A percentile compares a stretch with the other conserved stretches of the same genome.
Conservation (phyloP, 192 early-diverging fungal species). For the Coemansia reversa region DNA sequence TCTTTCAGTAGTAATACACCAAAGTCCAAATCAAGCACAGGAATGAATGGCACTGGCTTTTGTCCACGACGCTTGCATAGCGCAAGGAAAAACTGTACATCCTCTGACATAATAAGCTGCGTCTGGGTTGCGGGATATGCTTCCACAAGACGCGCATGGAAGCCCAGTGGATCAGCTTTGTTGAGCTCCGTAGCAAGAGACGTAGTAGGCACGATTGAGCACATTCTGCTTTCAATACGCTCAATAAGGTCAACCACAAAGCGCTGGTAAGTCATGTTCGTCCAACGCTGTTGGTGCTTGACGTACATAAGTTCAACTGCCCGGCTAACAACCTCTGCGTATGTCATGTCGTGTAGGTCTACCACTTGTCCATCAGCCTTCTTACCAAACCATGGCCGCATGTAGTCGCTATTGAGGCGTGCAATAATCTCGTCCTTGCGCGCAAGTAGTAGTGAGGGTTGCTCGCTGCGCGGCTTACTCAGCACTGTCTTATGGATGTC, state of each 20-base stretch:
- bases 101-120: slow-evolving; percentile 13
- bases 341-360: slow-evolving; percentile 93
- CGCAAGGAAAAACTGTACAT: slow-evolving; percentile 8
- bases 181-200: not conserved
- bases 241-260: slow-evolving; percentile 78
- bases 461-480: slow-evolving; percentile 78
- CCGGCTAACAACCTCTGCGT: slow-evolving; percentile 80
- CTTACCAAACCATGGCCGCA: slow-evolving; percentile 93
- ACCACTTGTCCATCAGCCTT: slow-evolving; percentile 72
- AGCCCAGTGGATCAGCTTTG: too few relatives aligned
- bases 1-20: slow-evolving; percentile 92
- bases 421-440: slow-evolving; percentile 77
- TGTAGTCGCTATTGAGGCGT: slow-evolving; percentile 62
- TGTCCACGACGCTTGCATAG: slow-evolving; percentile 59
- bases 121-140: slow-evolving; percentile 8
- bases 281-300: slow-evolving; percentile 76
- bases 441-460: slow-evolving; percentile 64
- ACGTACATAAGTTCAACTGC: slow-evolving; percentile 83
- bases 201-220: not conserved
- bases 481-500: slow-evolving; percentile 83
- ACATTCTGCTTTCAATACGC: slow-evolving; percentile 77
- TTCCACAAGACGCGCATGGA: not conserved
- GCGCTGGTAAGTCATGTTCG: slow-evolving; percentile 68
- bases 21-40: slow-evolving; percentile 84
- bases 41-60: slow-evolving; percentile 91